Conservation (phyloP, 2,329 filamentous ascomycete genomes). For the Fusarium bactridioides region DNA sequence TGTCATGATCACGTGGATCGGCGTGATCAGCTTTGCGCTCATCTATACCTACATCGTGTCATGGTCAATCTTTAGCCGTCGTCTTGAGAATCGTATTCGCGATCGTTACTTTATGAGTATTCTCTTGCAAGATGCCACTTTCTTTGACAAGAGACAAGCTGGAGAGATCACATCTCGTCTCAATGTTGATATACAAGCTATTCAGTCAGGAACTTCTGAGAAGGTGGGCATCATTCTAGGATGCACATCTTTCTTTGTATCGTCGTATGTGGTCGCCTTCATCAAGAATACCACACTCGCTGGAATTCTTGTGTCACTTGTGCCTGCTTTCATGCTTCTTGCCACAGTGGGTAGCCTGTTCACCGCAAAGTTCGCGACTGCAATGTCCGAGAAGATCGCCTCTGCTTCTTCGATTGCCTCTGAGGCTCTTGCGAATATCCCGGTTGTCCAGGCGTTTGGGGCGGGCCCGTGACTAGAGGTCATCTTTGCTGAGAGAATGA, state of each 20-base stretch:
- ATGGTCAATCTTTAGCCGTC: conserved; percentile 70
- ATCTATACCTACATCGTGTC: conserved; percentile 71
- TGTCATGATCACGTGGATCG: conserved; percentile 68
- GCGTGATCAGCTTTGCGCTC: conserved; percentile 67
- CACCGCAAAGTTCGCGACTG: conserved; percentile 58
- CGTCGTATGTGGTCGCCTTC: conserved; percentile 73
- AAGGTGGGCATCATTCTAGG: conserved; percentile 73
- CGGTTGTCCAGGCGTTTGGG: conserved; percentile 70
- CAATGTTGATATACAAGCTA: conserved; percentile 70
- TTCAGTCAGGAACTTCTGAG: conserved; percentile 73
- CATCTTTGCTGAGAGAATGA: conserved; percentile 64
- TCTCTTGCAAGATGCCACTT: conserved; percentile 68
- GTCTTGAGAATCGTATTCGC: conserved; percentile 68
- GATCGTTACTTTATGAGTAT: conserved; percentile 66
- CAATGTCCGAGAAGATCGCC: conserved; percentile 61
- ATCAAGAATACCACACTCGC: conserved; percentile 69
- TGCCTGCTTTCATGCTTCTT: conserved; percentile 70
- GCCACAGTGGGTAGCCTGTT: conserved; percentile 63
- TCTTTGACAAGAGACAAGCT: conserved; percentile 68
- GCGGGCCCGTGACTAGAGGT: conserved; percentile 66
- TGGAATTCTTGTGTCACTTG: conserved; percentile 68
- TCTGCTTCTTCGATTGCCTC: conserved; percentile 69
- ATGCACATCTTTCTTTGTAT: conserved; percentile 70
- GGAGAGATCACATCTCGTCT: conserved; percentile 71
- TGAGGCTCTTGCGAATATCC: conserved; percentile 66